These are phyloP conservation scores for Vanrija pseudolonga DNA, from an alignment of 1,284 basidiomycete species.

Conservation along the genomic window DNA sequence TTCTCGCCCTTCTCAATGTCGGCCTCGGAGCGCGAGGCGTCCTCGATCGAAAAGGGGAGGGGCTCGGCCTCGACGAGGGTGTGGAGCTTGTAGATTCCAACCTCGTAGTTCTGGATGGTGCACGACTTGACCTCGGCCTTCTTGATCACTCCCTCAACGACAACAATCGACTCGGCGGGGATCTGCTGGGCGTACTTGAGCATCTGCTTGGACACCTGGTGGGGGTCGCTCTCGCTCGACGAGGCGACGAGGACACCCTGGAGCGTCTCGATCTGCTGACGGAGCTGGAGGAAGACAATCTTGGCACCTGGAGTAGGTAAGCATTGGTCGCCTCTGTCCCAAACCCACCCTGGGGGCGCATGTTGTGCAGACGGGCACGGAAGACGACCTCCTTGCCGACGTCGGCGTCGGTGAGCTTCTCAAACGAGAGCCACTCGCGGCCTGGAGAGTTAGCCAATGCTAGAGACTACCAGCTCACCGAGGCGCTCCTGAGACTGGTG, in stretches of 20 bases:
- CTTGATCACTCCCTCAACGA: conserved; percentile 77
- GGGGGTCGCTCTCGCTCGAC: conserved; percentile 55
- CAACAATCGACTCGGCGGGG: conserved; percentile 82
- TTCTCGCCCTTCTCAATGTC: conserved; percentile 59
- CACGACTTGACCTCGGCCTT: conserved; percentile 89
- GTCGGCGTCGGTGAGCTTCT: conserved; percentile 62
- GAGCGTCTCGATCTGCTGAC: conserved; percentile 83
- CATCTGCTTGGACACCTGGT: conserved; percentile 95
- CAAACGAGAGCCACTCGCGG: conserved; percentile 59
- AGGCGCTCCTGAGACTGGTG: conserved; percentile 78
- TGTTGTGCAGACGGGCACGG: conserved; percentile 87
- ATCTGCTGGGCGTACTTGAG: conserved; percentile 83
- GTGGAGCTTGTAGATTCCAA: conserved; percentile 79
- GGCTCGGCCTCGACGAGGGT: conserved; percentile 70
- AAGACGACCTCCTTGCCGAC: conserved; percentile 78
- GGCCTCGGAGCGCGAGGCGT: conserved; percentile 79
- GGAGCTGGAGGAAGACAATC: conserved; percentile 90
- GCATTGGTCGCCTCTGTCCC: neutral
- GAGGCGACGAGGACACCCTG: conserved; percentile 75
- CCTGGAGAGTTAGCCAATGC: conserved; percentile 43
- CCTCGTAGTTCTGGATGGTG: conserved; percentile 80
- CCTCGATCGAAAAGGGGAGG: conserved; percentile 89
- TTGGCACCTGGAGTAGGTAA: conserved; percentile 60
- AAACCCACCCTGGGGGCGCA: conserved; percentile 73
- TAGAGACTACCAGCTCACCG: conserved; percentile 34